A percentile compares a stretch with the other conserved stretches of the same genome.
phyloP scores from a whole-genome alignment of 2,329 filamentous ascomycete genomes.

The Talaromyces sp. region DNA sequence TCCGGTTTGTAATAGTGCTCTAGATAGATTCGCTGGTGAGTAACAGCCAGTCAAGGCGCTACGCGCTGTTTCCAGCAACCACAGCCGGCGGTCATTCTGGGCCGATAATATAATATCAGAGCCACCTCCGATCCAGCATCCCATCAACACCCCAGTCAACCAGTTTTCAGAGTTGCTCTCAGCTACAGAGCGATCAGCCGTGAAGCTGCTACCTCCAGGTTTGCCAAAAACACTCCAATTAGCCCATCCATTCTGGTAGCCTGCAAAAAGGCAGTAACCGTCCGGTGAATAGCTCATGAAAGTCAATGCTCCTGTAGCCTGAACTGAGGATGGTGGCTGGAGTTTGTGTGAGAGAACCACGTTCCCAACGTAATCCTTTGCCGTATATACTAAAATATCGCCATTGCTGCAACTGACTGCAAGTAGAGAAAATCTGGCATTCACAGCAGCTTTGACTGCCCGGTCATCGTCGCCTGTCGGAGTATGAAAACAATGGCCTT shows the following conservation, averaged over 20 bases:
- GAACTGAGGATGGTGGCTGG: conserved; percentile 62
- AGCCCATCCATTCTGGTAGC: conserved; percentile 88
- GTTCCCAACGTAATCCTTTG: conserved; percentile 88
- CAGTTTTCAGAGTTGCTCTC: conserved; percentile 71
- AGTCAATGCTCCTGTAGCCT: conserved; percentile 66
- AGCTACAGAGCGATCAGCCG: conserved; percentile 61
- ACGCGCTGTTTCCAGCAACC: conserved; percentile 85
- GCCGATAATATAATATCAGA: conserved; percentile 77
- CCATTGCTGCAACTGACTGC: conserved; percentile 80
- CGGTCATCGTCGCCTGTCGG: conserved; percentile 58
- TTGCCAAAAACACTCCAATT: conserved; percentile 98
- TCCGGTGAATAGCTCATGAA: conserved; percentile 86
- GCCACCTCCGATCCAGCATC: conserved; percentile 82
- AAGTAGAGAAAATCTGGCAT: conserved; percentile 90
- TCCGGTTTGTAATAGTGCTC: conserved; percentile 83
- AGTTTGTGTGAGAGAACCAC: conserved; percentile 83
- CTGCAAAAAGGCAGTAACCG: conserved; percentile 91
- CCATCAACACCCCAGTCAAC: conserved; percentile 73
- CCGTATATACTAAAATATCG: conserved; percentile 81
- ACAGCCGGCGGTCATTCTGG: conserved; percentile 70
- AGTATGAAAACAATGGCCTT: conserved; percentile 83
- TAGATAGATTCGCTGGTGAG: conserved; percentile 82
- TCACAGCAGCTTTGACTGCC: conserved; percentile 76
- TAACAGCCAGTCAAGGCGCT: conserved; percentile 92
- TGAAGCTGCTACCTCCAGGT: conserved; percentile 78